Base-by-base conservation (phyloP, 768 basidiomycete genomes). In the Kwoniella bestiolae region DNA sequence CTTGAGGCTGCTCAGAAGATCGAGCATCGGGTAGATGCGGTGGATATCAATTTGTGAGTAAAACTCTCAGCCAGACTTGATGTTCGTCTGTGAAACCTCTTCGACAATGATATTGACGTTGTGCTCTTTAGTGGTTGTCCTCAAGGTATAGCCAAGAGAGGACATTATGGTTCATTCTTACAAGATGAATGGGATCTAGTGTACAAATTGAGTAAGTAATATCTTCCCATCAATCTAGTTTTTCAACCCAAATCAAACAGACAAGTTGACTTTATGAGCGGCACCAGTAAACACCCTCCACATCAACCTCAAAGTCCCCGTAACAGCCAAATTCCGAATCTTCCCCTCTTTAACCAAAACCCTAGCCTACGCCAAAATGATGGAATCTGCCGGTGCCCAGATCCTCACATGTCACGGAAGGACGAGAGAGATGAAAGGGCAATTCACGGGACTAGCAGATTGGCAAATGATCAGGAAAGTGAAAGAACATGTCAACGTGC, bases 181-280 rank as follows among this genome's bases (percentile, higher is more conserved):
- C 92, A 94, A 83, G 94, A 98, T 65, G 92, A 97, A 47, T 97
- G 95, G 95, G 89, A 91, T 16, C 78, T 94, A 60, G 89, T 98
- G 29, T 88, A 89, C 71, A 83, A 84, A 23, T 84, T 98, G 52
- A 91, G 94, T 85, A 60, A 69, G 83, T 89, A 83, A 94, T 14
- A 41, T 3, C 38, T 59, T 90, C 91, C 82, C 63, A 63, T 81
- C n/a, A n/a, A n/a, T n/a, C n/a, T n/a, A n/a, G n/a, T n/a, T n/a
- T n/a, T n/a, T n/a, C n/a, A n/a, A n/a, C n/a, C n/a, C n/a, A n/a
- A n/a, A n/a, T n/a, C n/a, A n/a, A n/a, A n/a, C n/a, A n/a, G n/a
- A n/a, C n/a, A n/a, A n/a, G n/a, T n/a, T n/a, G n/a, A n/a, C n/a
- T n/a, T n/a, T n/a, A n/a, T n/a, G n/a, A n/a, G n/a, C n/a, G n/a